Conservation (phyloP, 2,329 filamentous ascomycete genomes). For the Rachicladosporium sp. region DNA sequence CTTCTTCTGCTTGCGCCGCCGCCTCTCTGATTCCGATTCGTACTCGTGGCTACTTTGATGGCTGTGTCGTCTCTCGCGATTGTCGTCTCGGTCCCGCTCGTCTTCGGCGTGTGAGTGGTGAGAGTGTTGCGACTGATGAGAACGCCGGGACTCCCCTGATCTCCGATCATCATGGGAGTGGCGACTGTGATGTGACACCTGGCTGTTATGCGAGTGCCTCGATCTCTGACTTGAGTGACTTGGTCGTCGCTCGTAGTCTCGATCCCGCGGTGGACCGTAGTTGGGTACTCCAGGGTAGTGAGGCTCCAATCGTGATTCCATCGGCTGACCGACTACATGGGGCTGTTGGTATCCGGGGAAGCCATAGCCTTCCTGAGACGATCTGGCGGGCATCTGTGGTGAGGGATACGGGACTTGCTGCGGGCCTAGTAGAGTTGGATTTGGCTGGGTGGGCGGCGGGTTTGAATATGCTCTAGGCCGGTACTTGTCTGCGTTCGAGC, state of each 20-base stretch:
- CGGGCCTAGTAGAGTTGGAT: conserved; percentile 2
- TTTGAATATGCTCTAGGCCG: conserved; percentile 4
- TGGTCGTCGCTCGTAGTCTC: conserved; percentile 2
- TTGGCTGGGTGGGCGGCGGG: conserved; percentile 1
- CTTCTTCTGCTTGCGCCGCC: too few relatives aligned
- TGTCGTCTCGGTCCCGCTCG: neutral
- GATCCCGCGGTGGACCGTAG: conserved; percentile 1
- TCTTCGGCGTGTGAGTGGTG: neutral
- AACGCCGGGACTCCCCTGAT: conserved; percentile 1
- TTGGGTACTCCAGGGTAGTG: neutral
- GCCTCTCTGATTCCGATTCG: too few relatives aligned
- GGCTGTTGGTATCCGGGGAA: too few relatives aligned
- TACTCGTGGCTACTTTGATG: neutral
- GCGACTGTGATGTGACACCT: neutral
- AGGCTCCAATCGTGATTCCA: too few relatives aligned
- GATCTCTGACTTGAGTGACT: conserved; percentile 4
- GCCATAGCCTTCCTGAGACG: too few relatives aligned
- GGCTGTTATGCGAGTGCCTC: conserved; percentile 2
- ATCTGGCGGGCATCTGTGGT: neutral
- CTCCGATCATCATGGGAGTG: neutral
- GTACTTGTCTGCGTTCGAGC: conserved; percentile 3
- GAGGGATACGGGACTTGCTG: conserved; percentile 2
- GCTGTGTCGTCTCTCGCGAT: neutral
- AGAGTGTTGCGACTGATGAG: conserved; percentile 4
- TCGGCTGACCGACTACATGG: too few relatives aligned